Evolutionary conservation across 306 rosid species (phyloP), one percentile per base, ranked within the genome.

Genomic region (Albizia julibrissin): DNA sequence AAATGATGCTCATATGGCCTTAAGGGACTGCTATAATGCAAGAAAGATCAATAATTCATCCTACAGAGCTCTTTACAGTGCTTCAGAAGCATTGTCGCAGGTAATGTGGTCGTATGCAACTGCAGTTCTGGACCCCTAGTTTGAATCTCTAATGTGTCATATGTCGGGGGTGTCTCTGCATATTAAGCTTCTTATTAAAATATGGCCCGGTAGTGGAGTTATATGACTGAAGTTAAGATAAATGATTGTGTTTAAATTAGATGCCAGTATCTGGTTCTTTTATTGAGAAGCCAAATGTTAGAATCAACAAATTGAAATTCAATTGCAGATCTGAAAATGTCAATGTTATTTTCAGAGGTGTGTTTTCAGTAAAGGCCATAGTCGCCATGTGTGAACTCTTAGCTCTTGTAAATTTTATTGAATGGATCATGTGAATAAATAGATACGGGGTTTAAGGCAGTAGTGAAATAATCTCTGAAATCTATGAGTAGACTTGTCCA

Each of bases 61-160:
- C 49, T 90, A 88, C 77, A 88, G 79, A 88, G 91, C 92, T 59
- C 93, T 80, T 82, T 85, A 84, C 87, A 72, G 79, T 75, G 94
- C 91, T 92, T 93, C 97, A 58, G 95, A 92, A 85, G 98, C 99
- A 69, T 84, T 96, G 80, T 93, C 98, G 46, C 98, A 91, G 99
- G 98, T 95, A 86, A 70, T 76, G 65, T 39, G 75, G 52, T 62
- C 18, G 50, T 56, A 54, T 79, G 72, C 87, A 50, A 15, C 77
- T 72, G 72, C 82, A 68, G 39, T 69, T 77, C 68, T 37, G n/a
- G 58, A 22, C 44, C 8, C 33, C 80, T 44, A 39, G 68, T 79
- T 70, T 69, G 46, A 66, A 66, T 67, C 49, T 49, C 64, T 39
- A 39, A 78, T 50, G 61, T 27, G 47, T 72, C 54, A 58, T 71